These are phyloP conservation scores for Kwoniella sp. DNA, from an alignment of 768 basidiomycete species.

Conservation along the genomic window DNA sequence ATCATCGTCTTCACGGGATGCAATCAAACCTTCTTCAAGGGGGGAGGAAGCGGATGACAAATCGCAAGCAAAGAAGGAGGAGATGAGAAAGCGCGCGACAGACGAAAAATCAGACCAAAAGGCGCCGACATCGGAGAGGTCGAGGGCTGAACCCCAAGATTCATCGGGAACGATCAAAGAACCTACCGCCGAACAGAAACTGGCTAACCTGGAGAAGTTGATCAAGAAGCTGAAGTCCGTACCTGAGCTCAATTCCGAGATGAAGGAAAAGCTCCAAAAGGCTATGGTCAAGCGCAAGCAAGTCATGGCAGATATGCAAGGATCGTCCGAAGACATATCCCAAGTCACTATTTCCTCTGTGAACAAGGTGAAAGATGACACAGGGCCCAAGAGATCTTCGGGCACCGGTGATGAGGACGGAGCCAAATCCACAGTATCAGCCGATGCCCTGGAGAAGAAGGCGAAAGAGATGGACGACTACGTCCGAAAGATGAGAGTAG, in stretches of 20 bases:
- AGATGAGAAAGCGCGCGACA: no score
- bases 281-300: conserved; percentile 1
- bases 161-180: no score
- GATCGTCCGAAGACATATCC: no score
- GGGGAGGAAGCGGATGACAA: background rate
- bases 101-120: background rate
- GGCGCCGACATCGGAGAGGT: background rate
- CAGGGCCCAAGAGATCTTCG: no score
- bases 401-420: no score
- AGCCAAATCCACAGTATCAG: no score
- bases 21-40: background rate
- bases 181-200: background rate
- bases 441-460: conserved; percentile 7
- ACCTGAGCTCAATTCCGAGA: conserved; percentile 1
- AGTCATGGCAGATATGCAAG: conserved; percentile 2
- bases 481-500: background rate
- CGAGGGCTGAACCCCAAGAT: no score
- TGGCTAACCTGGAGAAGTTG: conserved; percentile 5
- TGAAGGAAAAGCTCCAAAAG: conserved; percentile 5
- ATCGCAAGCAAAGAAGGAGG: no score
- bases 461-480: conserved; percentile 18
- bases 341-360: no score
- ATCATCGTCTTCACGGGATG: no score
- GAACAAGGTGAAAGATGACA: no score
- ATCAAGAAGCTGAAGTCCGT: conserved; percentile 4